Base-by-base conservation (phyloP, 768 basidiomycete species). In the Psilocybe azurescens region DNA sequence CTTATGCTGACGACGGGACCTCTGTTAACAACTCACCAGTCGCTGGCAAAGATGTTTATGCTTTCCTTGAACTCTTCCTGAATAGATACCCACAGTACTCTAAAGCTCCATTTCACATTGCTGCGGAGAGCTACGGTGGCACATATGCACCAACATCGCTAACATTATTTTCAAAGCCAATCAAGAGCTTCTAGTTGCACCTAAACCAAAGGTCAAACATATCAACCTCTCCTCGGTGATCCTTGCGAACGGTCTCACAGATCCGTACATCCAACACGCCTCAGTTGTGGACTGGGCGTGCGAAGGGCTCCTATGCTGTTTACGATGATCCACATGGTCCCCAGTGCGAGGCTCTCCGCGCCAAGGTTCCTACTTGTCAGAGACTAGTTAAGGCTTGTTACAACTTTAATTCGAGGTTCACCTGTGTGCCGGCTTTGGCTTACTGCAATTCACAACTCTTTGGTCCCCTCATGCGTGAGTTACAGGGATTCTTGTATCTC, bases 21-120 rank as follows among this genome's bases (percentile, higher is more conserved):
- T 83, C 81, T 1, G 91, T 98, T 53, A 84, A 87, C 75, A 93
- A 84, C 49, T 91, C 89, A 58, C 94, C 94, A 3, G 88, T 88
- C 20, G 94, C 94, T 2, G 97, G 93, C 18, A 84, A 91, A 75
- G 96, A 99, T 62, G 94, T 99, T 11, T 90, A 91, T 72, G 89
- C 89, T 3, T 94, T 94, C 82, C 79, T 93, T 50, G 83, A 93
- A 67, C 83, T 95, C 47, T 95, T 94, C 85, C 76, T 93, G 60
- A 76, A 78, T n/a, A 82, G 89, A 46, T 95, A 87, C 81, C 84
- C 89, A 5, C 72, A 94, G 73, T 95, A 93, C 72, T 79, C 89
- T 9, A 77, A 76, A 24, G 76, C 79, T 7, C 86, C 90, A 0
- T 91, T 95, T 83, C 91, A 94, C 70, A 76, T 94, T 63, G 90